These are phyloP conservation scores for Endoconidiophora polonica DNA, from an alignment of 2,329 filamentous ascomycete genomes.

Conservation along the genomic window DNA sequence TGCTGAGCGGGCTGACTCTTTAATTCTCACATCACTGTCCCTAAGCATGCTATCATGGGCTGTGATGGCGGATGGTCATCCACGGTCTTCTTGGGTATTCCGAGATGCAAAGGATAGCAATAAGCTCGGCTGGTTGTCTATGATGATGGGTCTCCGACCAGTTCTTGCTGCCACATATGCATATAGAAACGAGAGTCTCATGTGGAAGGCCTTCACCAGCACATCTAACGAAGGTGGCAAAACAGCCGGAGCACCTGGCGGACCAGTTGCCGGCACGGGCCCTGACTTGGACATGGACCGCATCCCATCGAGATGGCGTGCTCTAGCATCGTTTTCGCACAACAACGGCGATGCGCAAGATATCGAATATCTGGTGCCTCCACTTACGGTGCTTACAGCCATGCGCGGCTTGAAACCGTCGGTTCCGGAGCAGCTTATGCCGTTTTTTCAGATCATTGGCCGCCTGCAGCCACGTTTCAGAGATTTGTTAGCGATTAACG, in stretches of 20 bases:
- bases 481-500: slow-evolving; percentile 13
- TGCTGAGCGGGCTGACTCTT: slow-evolving; percentile 15
- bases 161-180: slow-evolving; percentile 14
- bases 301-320: slow-evolving; percentile 14
- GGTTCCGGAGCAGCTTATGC: slow-evolving; percentile 12
- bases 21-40: slow-evolving; percentile 16
- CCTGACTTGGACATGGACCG: slow-evolving; percentile 13
- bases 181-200: slow-evolving; percentile 14
- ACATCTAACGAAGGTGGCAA: slow-evolving; percentile 11
- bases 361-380: slow-evolving; percentile 13
- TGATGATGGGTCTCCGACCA: slow-evolving; percentile 16
- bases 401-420: slow-evolving; percentile 6
- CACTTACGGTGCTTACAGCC: slow-evolving; percentile 9
- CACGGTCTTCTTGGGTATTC: slow-evolving; percentile 16
- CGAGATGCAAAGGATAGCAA: slow-evolving; percentile 6
- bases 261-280: slow-evolving; percentile 10
- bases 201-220: slow-evolving; percentile 12
- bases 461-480: slow-evolving; percentile 15
- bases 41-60: slow-evolving; percentile 17
- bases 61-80: slow-evolving; percentile 10
- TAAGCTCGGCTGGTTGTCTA: slow-evolving; percentile 16
- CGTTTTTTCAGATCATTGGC: slow-evolving; percentile 16
- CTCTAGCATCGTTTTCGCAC: slow-evolving; percentile 11
- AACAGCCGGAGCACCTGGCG: slow-evolving; percentile 12
- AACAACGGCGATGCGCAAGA: slow-evolving; percentile 4